These are phyloP conservation scores for Raffaelea albimanens DNA, from an alignment of 2,329 filamentous ascomycete genomes.

Conservation along the genomic window DNA sequence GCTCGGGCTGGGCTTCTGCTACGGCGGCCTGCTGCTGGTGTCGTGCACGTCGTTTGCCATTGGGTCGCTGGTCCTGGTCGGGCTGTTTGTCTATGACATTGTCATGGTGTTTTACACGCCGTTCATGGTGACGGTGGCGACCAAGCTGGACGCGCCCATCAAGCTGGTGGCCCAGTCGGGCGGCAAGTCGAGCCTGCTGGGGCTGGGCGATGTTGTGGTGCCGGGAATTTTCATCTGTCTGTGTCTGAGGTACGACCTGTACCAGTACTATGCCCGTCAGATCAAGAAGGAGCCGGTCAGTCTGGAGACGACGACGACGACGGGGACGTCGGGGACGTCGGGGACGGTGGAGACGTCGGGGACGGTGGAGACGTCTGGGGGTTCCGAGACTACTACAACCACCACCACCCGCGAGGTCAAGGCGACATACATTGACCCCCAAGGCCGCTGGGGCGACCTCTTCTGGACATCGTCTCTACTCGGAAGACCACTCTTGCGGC, in stretches of 20 bases:
- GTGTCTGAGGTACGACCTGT: conserved; percentile 84
- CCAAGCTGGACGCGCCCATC: conserved; percentile 81
- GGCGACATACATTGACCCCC: conserved; percentile 45
- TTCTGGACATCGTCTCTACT: conserved; percentile 54
- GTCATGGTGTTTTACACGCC: conserved; percentile 86
- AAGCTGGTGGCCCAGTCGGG: conserved; percentile 71
- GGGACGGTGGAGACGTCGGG: conserved; percentile 17
- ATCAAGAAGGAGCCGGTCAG: conserved; percentile 37
- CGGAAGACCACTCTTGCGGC: conserved; percentile 5
- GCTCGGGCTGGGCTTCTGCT: conserved; percentile 79
- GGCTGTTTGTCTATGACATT: conserved; percentile 91
- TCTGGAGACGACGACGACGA: conserved; percentile 19
- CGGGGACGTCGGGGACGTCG: not conserved
- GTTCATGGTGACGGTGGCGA: conserved; percentile 81
- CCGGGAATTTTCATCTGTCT: conserved; percentile 86
- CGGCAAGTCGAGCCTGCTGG: conserved; percentile 69
- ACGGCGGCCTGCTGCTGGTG: conserved; percentile 70
- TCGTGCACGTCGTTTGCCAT: conserved; percentile 83
- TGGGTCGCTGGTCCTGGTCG: conserved; percentile 65
- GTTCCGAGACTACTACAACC: conserved; percentile 23
- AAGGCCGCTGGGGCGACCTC: conserved; percentile 71
- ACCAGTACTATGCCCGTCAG: conserved; percentile 67
- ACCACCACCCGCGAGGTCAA: conserved; percentile 36
- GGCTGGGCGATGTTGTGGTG: conserved; percentile 87
- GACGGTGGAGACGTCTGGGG: conserved; percentile 16